phyloP scores from a whole-genome alignment of 2,329 filamentous ascomycete species.

The Ceratocystis albifundus region DNA sequence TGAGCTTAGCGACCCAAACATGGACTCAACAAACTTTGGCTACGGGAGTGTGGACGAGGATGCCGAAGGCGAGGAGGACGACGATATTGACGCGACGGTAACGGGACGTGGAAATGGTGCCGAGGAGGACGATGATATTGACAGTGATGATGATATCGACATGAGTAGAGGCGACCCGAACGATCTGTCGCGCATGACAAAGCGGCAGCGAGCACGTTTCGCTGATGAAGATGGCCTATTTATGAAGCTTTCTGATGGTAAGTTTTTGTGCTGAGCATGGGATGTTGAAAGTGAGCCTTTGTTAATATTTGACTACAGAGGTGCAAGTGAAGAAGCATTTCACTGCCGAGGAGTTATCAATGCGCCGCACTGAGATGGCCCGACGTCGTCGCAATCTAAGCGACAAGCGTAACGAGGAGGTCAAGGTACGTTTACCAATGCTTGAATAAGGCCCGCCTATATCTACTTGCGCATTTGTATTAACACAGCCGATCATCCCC shows the following conservation, averaged over 20 bases:
- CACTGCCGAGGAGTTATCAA: slow-evolving; percentile 50
- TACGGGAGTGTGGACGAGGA: slow-evolving; percentile 41
- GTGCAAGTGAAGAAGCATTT: slow-evolving; percentile 53
- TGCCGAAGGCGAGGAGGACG: slow-evolving; percentile 37
- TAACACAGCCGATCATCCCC: slow-evolving; percentile 1
- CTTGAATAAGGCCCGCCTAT: neutral
- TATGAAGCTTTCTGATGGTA: slow-evolving; percentile 51
- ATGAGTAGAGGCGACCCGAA: slow-evolving; percentile 41
- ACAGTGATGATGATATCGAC: slow-evolving; percentile 34
- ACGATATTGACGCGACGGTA: slow-evolving; percentile 28
- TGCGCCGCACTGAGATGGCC: slow-evolving; percentile 52
- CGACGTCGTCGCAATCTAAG: slow-evolving; percentile 50
- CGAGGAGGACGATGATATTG: slow-evolving; percentile 32
- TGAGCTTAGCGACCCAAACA: slow-evolving; percentile 46
- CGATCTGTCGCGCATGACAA: slow-evolving; percentile 49
- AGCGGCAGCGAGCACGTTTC: slow-evolving; percentile 48
- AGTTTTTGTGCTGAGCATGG: slow-evolving; percentile 24
- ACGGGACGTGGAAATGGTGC: slow-evolving; percentile 30
- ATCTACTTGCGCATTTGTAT: neutral
- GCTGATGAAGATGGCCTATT: slow-evolving; percentile 40
- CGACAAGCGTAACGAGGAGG: slow-evolving; percentile 53
- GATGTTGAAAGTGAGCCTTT: neutral
- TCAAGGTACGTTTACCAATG: slow-evolving; percentile 38
- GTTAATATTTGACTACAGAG: slow-evolving; percentile 33
- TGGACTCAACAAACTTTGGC: slow-evolving; percentile 31